These are phyloP conservation scores for Bipolaris victoriae DNA, from an alignment of 2,329 filamentous ascomycete genomes.

Conservation along the genomic window DNA sequence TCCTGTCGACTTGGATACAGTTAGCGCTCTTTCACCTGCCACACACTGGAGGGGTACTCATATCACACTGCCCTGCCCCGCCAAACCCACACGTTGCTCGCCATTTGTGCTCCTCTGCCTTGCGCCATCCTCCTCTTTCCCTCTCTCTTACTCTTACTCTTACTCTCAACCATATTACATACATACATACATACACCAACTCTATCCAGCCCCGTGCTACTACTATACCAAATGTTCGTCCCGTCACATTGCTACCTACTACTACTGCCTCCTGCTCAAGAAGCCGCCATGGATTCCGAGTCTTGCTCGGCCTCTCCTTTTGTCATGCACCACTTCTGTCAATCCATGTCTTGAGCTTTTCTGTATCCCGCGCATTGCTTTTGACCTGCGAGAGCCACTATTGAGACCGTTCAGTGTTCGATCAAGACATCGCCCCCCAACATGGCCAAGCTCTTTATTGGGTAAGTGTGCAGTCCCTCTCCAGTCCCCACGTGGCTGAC, in stretches of 20 bases:
- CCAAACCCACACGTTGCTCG: slow-evolving; percentile 33
- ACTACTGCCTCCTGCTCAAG: slow-evolving; percentile 30
- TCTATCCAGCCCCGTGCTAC: slow-evolving; percentile 34
- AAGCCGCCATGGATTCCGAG: slow-evolving; percentile 40
- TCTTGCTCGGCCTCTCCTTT: slow-evolving; percentile 27
- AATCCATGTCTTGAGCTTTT: slow-evolving; percentile 31
- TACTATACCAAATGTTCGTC: slow-evolving; percentile 50
- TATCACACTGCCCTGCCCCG: slow-evolving; percentile 39
- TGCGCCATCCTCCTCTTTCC: too few relatives aligned
- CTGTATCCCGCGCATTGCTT: slow-evolving; percentile 37
- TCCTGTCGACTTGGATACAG: slow-evolving; percentile 13
- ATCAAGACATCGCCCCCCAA: slow-evolving; percentile 39
- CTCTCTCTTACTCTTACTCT: too few relatives aligned
- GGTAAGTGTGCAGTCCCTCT: slow-evolving; percentile 63
- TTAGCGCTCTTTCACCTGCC: slow-evolving; percentile 38
- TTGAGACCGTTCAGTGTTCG: slow-evolving; percentile 50
- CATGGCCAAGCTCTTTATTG: slow-evolving; percentile 96
- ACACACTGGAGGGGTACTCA: slow-evolving; percentile 36
- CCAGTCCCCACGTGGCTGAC: slow-evolving; percentile 14
- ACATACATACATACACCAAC: slow-evolving; percentile 29
- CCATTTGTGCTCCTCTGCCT: slow-evolving; percentile 29
- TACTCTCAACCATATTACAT: too few relatives aligned
- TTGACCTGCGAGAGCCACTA: slow-evolving; percentile 43
- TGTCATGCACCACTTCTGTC: slow-evolving; percentile 23
- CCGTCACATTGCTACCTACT: slow-evolving; percentile 45